Base-by-base conservation (phyloP, 1,284 basidiomycete species). In the Marasmius fiardii region DNA sequence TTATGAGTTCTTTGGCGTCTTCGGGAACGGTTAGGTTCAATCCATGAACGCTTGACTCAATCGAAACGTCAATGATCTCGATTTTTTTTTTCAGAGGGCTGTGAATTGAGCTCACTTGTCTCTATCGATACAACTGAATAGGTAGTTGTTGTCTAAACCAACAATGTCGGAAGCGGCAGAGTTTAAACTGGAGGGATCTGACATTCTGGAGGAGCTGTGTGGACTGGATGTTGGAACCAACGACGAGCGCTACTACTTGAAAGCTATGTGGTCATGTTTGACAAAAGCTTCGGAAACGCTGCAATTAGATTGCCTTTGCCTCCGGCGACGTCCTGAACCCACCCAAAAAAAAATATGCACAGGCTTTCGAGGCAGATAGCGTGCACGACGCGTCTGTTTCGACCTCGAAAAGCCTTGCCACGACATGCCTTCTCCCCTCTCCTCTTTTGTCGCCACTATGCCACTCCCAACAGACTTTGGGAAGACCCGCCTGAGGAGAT, bases 21-120 rank as follows among this genome's bases (percentile, higher is more conserved):
- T 92, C 90, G 34, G 90, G 90, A 20, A 90, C 78, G 7, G 79
- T 78, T 53, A 92, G 71, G 65, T 92, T 92, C 63, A 92, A 71
- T 31, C 90, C 90, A 67, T 92, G 79, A 51, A 92, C 87, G 64
- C 90, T 91, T 76, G 60, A 61, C 67, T 69, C 58, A 63, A 50
- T 37, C 52, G 37, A 51, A n/a, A 44, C 37, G 58, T 23, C 43
- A 48, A 58, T 51, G 56, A 52, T 34, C n/a, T n/a, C 52, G 54
- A 57, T 49, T 37, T 21, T 47, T n/a, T n/a, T n/a, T n/a, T n/a
- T n/a, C n/a, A n/a, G n/a, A n/a, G n/a, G n/a, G n/a, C n/a, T n/a
- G n/a, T 24, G 43, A 28, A 10, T 31, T 16, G 52, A 45, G 60
- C 83, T 81, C 71, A 90, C 85, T 84, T 88, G 74, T 86, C 79